A percentile compares a stretch with the other conserved stretches of the same genome.
phyloP scores from a whole-genome alignment of 352 stramenopile genomes.

The Pythium insidiosum region DNA sequence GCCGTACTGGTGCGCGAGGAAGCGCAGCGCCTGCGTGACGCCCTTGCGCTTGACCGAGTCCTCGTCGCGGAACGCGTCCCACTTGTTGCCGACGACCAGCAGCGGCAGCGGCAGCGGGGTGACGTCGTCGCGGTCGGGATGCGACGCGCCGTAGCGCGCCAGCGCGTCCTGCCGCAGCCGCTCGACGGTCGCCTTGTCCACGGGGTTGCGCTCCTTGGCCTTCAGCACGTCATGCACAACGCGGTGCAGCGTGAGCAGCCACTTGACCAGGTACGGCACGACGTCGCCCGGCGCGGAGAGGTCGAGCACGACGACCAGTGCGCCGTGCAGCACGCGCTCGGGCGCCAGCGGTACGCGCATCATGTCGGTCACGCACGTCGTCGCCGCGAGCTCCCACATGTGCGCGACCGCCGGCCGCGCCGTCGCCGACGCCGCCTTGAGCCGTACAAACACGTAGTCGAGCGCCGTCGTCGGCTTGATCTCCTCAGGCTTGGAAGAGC shows the following conservation, averaged over 20 bases:
- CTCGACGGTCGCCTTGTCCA: constrained; percentile 53
- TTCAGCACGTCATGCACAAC: constrained; percentile 51
- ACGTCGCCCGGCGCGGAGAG: constrained; percentile 73
- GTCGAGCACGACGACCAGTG: constrained; percentile 79
- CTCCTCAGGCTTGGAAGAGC: constrained; percentile 64
- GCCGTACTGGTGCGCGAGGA: constrained; percentile 82
- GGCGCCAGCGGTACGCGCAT: constrained; percentile 75
- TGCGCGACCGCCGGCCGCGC: too few species aligned
- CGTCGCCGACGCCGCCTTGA: constrained; percentile 57
- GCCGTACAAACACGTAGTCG: constrained; percentile 86
- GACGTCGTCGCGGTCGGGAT: constrained; percentile 74
- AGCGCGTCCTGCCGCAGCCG: constrained; percentile 38
- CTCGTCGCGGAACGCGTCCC: constrained; percentile 82
- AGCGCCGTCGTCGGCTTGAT: constrained; percentile 89
- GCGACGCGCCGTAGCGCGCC: constrained; percentile 37
- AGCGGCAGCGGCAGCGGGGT: constrained; percentile 60
- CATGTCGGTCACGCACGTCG: constrained; percentile 77
- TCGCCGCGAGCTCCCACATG: constrained; percentile 88
- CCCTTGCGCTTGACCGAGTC: constrained; percentile 83
- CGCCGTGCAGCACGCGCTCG: constrained; percentile 63
- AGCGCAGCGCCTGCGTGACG: constrained; percentile 76
- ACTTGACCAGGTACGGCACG: constrained; percentile 73
- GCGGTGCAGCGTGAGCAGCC: constrained; percentile 49
- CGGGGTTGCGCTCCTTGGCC: constrained; percentile 53
- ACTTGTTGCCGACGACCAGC: constrained; percentile 91